Base-by-base conservation (phyloP, 768 basidiomycete species). In the Dacryopinax primogenitus region DNA sequence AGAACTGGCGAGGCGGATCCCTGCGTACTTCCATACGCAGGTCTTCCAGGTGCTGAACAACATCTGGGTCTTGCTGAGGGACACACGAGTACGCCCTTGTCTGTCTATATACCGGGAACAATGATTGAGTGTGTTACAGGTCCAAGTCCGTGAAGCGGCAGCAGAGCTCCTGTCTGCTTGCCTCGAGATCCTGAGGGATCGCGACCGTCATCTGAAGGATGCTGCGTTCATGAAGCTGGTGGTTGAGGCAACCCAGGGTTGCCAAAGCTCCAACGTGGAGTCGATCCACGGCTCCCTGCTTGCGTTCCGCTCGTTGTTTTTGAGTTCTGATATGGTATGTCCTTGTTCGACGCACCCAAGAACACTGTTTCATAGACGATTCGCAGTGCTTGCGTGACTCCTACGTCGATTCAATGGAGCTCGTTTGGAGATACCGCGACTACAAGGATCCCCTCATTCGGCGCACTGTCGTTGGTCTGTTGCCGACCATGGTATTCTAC, bases 131-230 rank as follows among this genome's bases (percentile, higher is more conserved):
- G 64, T 39, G 6, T 30, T 67, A 1, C 34, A 76, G 75, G 76
- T 77, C n/a, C 87, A 91, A 72, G 91, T 97, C 13, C 79, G 95
- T 65, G 95, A 97, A 75, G 89, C 90, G 33, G 92, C 94, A 0
- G 92, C 93, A 0, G 91, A 95, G 69, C 82, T 98, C 2, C 79
- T 99, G n/a, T 91, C 92, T 0, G 89, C 88, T 0, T 95, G 93
- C 73, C 76, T 98, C 58, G 88, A 92, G 70, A 95, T 97, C 66
- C 85, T 95, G 11, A 83, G 71, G 28, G 78, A 82, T 68, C 78
- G 92, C 72, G 85, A 90, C 70, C 81, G 87, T 21, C 83, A 85
- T 47, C 69, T 77, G 81, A 0, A 82, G 80, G 63, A 86, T 79
- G 70, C 75, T 6, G 68, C 78, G 81, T 58, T 90, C 36, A 75